phyloP scores from a whole-genome alignment of 768 basidiomycete genomes.

The Tricholoma sp. region DNA sequence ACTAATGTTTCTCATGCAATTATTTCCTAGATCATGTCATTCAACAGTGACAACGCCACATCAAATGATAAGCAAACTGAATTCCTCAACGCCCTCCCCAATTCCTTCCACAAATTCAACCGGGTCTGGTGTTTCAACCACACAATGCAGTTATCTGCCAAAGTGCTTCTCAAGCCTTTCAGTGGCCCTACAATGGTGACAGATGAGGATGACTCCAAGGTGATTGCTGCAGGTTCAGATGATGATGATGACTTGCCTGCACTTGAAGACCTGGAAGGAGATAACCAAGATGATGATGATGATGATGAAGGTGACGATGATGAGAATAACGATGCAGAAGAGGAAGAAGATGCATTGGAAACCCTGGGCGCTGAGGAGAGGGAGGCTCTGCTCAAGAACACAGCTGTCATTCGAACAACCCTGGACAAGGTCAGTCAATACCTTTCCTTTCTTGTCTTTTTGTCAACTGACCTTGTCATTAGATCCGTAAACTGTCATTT shows the following conservation, averaged over 20 bases:
- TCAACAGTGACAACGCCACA: neutral
- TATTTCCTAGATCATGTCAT: neutral
- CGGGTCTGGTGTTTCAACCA: neutral
- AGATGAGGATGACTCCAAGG: neutral
- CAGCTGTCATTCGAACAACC: neutral
- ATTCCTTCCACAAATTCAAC: neutral
- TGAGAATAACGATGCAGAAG: neutral
- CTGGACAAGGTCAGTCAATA: neutral
- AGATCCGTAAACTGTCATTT: too few species aligned
- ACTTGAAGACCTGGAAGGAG: neutral
- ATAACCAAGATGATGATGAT: neutral
- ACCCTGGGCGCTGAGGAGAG: neutral
- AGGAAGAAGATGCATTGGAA: neutral
- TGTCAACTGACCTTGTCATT: too few species aligned
- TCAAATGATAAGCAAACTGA: neutral
- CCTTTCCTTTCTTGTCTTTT: neutral
- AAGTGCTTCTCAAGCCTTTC: neutral
- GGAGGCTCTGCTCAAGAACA: too few species aligned
- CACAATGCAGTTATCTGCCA: neutral
- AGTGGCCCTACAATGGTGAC: neutral
- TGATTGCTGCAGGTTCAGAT: neutral
- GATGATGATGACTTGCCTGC: neutral
- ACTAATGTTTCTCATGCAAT: neutral
- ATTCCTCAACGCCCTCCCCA: neutral
- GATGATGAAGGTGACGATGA: neutral